phyloP scores from a whole-genome alignment of 2,329 filamentous ascomycete species.

The Hypoxylon rubiginosum region DNA sequence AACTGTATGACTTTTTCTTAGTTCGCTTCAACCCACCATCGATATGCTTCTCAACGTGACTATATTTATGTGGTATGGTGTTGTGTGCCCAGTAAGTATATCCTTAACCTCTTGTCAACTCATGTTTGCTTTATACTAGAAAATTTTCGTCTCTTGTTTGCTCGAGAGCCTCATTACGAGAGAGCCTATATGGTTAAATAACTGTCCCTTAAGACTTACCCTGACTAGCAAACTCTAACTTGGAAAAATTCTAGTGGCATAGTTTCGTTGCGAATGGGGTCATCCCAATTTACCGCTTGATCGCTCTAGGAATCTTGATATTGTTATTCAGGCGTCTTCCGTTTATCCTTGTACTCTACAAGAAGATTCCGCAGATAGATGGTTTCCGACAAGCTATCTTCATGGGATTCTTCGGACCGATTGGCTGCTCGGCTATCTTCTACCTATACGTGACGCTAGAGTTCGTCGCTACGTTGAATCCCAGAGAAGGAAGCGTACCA shows the following conservation, averaged over 20 bases:
- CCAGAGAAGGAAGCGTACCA: constrained; percentile 66
- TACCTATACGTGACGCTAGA: constrained; percentile 87
- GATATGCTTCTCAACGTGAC: constrained; percentile 93
- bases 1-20: constrained; percentile 31
- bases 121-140: not conserved
- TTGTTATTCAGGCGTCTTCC: constrained; percentile 83
- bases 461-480: constrained; percentile 72
- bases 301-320: constrained; percentile 80
- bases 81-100: constrained; percentile 73
- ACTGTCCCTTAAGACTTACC: not conserved
- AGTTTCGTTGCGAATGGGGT: constrained; percentile 75
- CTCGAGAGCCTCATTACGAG: not conserved
- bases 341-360: constrained; percentile 79
- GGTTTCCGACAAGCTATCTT: constrained; percentile 81
- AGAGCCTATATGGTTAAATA: not conserved
- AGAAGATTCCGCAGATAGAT: constrained; percentile 83
- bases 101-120: not conserved
- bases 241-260: constrained; percentile 65
- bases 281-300: constrained; percentile 79
- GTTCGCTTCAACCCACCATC: constrained; percentile 89
- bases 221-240: constrained; percentile 12
- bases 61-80: constrained; percentile 93
- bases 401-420: constrained; percentile 93
- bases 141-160: not conserved
- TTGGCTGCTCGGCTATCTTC: constrained; percentile 91